Evolutionary conservation across 768 basidiomycete species (phyloP).

Genomic region (Lactarius akahatsu): DNA sequence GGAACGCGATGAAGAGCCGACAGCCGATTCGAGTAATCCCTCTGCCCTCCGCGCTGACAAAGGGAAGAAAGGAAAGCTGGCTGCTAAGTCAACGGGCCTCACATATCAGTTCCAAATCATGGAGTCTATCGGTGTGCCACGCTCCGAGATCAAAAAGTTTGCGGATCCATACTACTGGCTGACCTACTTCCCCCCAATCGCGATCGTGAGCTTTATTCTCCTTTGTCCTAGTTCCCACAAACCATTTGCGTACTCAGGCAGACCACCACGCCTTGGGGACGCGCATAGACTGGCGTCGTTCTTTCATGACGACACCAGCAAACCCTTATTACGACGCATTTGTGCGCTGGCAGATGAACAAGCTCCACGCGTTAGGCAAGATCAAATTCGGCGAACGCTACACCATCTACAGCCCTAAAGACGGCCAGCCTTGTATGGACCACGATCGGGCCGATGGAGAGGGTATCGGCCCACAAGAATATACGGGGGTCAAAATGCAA

Average conservation of each 20-base stretch:
- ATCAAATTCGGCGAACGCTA: conserved; percentile 99
- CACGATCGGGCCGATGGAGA: conserved; percentile 97
- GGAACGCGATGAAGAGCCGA: conserved; percentile 44
- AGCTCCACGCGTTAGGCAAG: conserved; percentile 79
- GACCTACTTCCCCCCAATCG: conserved; percentile 93
- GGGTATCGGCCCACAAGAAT: conserved; percentile 92
- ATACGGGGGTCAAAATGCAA: conserved; percentile 93
- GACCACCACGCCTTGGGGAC: conserved; percentile 91
- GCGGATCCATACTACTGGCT: conserved; percentile 95
- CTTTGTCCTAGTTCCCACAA: neutral
- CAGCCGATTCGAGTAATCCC: conserved; percentile 44
- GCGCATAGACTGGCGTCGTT: conserved; percentile 94
- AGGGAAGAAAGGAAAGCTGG: conserved; percentile 93
- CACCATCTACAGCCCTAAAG: conserved; percentile 98
- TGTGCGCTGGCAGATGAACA: conserved; percentile 98
- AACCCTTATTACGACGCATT: conserved; percentile 98
- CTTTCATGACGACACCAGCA: conserved; percentile 90
- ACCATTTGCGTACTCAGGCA: conserved; percentile 38
- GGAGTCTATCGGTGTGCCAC: conserved; percentile 88
- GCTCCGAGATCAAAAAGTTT: conserved; percentile 90
- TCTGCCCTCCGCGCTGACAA: conserved; percentile 57
- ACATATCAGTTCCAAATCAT: conserved; percentile 99
- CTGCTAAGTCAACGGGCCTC: conserved; percentile 88
- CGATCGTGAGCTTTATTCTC: conserved; percentile 50
- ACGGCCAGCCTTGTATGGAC: conserved; percentile 99